A percentile compares a stretch with the other conserved stretches of the same genome.
Evolutionary conservation across 441 rosid genomes (phyloP).

Genomic region (Manihot esculenta): DNA sequence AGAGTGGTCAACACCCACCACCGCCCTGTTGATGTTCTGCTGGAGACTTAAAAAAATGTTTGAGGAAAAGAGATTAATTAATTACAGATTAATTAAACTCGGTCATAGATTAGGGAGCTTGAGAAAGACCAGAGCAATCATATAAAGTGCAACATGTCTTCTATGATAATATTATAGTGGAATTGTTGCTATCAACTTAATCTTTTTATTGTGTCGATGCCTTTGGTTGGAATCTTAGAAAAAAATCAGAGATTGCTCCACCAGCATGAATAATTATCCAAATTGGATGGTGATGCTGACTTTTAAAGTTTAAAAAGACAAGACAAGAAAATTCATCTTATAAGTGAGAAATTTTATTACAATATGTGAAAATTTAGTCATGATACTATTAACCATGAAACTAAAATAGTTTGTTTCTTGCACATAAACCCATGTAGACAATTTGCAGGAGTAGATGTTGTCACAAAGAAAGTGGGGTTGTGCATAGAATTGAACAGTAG

Average conservation of each 20-base stretch:
- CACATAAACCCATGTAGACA: too few species aligned
- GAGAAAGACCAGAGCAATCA: neutral
- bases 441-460: neutral
- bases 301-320: neutral
- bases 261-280: neutral
- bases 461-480: neutral
- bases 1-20: constrained; percentile 57
- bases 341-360: too few species aligned
- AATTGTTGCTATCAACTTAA: constrained; percentile 3
- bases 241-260: too few species aligned
- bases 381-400: too few species aligned
- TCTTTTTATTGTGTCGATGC: neutral
- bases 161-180: neutral
- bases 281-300: neutral
- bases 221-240: constrained; percentile 6
- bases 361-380: too few species aligned
- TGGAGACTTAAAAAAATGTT: constrained; percentile 30
- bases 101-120: neutral
- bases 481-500: constrained; percentile 6
- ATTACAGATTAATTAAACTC: neutral
- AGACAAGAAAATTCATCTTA: too few species aligned
- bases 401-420: too few species aligned
- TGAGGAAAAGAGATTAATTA: neutral
- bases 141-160: neutral
- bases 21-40: constrained; percentile 26